Conservation (phyloP, 2,329 filamentous ascomycete species). For the Drechslera avenae region DNA sequence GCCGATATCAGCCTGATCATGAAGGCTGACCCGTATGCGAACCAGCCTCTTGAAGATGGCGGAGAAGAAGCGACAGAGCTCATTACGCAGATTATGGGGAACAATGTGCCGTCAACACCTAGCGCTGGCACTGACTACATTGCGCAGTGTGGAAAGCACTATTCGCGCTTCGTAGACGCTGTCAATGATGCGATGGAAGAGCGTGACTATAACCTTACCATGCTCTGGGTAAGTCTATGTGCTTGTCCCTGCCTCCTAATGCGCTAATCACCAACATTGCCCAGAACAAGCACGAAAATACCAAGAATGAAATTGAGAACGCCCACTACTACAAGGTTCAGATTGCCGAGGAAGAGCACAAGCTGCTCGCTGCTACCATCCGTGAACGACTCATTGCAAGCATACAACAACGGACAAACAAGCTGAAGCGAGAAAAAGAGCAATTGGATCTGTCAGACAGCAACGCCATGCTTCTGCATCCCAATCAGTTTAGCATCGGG, state of each 20-base stretch:
- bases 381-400: constrained; percentile 65
- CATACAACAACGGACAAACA: constrained; percentile 61
- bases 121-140: constrained; percentile 71
- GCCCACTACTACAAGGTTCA: constrained; percentile 64
- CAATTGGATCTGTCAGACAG: constrained; percentile 70
- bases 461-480: constrained; percentile 67
- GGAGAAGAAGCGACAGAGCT: constrained; percentile 70
- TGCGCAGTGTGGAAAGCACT: constrained; percentile 74
- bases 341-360: constrained; percentile 67
- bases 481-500: constrained; percentile 69
- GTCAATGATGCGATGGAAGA: constrained; percentile 88
- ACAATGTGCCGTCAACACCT: constrained; percentile 48
- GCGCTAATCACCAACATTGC: constrained; percentile 18
- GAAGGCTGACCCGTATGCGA: constrained; percentile 79
- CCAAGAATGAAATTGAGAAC: constrained; percentile 61
- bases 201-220: constrained; percentile 80
- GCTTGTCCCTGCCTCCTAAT: background rate
- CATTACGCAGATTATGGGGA: constrained; percentile 53
- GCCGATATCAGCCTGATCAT: constrained; percentile 86
- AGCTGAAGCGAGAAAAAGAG: constrained; percentile 68
- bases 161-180: constrained; percentile 82
- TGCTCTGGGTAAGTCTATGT: constrained; percentile 70
- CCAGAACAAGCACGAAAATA: constrained; percentile 63
- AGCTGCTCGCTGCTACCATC: constrained; percentile 62
- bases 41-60: constrained; percentile 68